phyloP scores from a whole-genome alignment of 106 monocot species.

The Narthecium ossifragum region DNA sequence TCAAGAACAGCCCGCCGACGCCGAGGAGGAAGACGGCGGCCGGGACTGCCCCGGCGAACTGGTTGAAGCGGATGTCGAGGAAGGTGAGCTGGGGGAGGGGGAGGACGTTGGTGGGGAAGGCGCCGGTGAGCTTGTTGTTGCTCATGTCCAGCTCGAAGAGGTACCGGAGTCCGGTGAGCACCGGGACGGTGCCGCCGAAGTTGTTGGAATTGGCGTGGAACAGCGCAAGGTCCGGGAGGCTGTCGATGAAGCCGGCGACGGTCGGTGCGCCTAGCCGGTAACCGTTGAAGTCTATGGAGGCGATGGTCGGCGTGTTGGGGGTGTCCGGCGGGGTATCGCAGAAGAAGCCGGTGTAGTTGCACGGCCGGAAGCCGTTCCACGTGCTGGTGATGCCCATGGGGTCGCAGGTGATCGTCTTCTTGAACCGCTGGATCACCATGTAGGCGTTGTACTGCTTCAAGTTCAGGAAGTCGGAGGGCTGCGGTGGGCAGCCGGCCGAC shows the following conservation, averaged over 20 bases:
- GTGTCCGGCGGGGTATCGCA: conserved; percentile 33
- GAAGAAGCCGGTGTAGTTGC: conserved; percentile 50
- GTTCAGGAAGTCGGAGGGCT: conserved; percentile 26
- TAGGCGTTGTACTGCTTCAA: conserved; percentile 22
- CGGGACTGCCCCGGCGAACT: conserved; percentile 43
- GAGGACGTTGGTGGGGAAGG: conserved; percentile 22
- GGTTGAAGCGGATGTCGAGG: conserved; percentile 59
- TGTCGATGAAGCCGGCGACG: conserved; percentile 34
- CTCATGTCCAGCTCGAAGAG: conserved; percentile 71
- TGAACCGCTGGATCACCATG: conserved; percentile 33
- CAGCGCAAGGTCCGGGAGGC: conserved; percentile 43
- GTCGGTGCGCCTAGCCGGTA: conserved; percentile 21
- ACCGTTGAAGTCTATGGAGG: conserved; percentile 53
- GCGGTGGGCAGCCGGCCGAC: background rate
- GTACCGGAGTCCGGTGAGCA: conserved; percentile 30
- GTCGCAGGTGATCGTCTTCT: conserved; percentile 44
- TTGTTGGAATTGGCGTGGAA: conserved; percentile 65
- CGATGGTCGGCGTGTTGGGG: conserved; percentile 21
- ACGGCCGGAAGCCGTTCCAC: conserved; percentile 26
- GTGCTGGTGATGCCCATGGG: conserved; percentile 11
- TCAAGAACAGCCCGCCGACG: conserved; percentile 51
- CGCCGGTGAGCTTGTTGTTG: conserved; percentile 44
- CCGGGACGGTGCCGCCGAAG: conserved; percentile 41
- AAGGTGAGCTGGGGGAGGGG: conserved; percentile 17
- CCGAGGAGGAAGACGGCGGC: conserved; percentile 17